Percentiles rank a stretch among this genome's conserved stretches.
Evolutionary conservation across 495 filamentous ascomycete genomes (phyloP).

Genomic region (Podospora pseudocomata): DNA sequence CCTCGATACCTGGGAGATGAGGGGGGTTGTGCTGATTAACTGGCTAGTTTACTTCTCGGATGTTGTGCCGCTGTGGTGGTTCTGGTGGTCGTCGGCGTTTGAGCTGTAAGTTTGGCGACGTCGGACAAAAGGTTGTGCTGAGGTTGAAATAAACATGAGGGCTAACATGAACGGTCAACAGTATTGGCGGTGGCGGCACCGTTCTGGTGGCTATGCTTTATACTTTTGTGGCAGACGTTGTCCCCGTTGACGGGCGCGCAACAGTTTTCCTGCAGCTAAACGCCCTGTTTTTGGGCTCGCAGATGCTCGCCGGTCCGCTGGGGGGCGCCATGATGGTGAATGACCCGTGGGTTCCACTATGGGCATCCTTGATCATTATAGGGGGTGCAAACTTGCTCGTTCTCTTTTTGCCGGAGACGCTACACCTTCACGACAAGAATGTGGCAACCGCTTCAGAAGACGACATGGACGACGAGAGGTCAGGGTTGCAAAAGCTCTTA

Average conservation of each 20-base stretch:
- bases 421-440: constrained; percentile 22
- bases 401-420: constrained; percentile 30
- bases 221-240: constrained; percentile 34
- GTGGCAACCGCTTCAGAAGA: constrained; percentile 7
- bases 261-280: constrained; percentile 32
- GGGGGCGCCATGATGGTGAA: constrained; percentile 25
- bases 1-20: background rate
- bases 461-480: constrained; percentile 3
- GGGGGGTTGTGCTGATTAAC: background rate
- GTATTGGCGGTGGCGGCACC: constrained; percentile 30
- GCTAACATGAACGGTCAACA: constrained; percentile 7
- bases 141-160: background rate
- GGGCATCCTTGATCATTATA: constrained; percentile 18
- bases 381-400: constrained; percentile 11
- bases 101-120: constrained; percentile 23
- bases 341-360: constrained; percentile 26
- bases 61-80: constrained; percentile 31
- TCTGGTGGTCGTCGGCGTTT: constrained; percentile 21
- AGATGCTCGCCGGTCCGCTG: constrained; percentile 27
- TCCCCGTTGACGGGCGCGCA: constrained; percentile 23
- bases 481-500: constrained; percentile 1
- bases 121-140: background rate
- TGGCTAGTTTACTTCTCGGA: constrained; percentile 28
- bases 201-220: constrained; percentile 34
- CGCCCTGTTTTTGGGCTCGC: constrained; percentile 25